Evolutionary conservation across 139 green algal species (phyloP).

Genomic region (Volvox africanus): DNA sequence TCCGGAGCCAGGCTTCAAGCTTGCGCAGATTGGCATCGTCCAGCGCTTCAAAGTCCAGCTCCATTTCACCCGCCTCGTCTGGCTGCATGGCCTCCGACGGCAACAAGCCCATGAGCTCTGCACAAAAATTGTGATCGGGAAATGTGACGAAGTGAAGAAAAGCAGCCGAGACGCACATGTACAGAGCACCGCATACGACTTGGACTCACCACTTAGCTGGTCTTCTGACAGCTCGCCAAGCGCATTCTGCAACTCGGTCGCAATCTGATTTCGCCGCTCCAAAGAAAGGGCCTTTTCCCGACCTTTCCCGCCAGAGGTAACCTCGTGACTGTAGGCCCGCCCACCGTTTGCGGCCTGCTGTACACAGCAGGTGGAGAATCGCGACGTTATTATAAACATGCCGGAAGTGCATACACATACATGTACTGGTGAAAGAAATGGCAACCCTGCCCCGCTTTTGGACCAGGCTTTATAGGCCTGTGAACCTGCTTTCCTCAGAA

Average conservation of each 20-base stretch:
- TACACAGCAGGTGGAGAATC: background rate
- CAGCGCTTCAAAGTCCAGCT: slow-evolving; percentile 49
- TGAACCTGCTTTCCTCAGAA: too few species aligned
- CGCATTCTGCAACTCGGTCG: slow-evolving; percentile 43
- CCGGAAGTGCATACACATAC: background rate
- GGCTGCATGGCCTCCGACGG: slow-evolving; percentile 39
- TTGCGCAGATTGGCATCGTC: slow-evolving; percentile 47
- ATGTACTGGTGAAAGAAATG: too few species aligned
- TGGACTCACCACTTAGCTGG: slow-evolving; percentile 39
- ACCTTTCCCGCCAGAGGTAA: slow-evolving; percentile 36
- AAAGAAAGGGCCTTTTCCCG: slow-evolving; percentile 30
- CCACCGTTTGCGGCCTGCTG: slow-evolving; percentile 32
- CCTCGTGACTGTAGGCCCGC: slow-evolving; percentile 43
- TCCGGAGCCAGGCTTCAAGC: slow-evolving; percentile 42
- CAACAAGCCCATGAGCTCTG: slow-evolving; percentile 49
- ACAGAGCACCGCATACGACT: too few species aligned
- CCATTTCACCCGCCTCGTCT: slow-evolving; percentile 44
- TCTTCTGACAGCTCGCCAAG: slow-evolving; percentile 33
- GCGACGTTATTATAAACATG: background rate
- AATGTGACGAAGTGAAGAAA: too few species aligned
- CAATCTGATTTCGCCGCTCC: slow-evolving; percentile 41
- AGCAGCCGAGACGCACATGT: too few species aligned
- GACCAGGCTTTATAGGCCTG: too few species aligned
- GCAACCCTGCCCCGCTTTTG: too few species aligned
- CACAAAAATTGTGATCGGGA: background rate